Conservation (phyloP, 2,329 filamentous ascomycete genomes). For the Aspergillus carbonarius region DNA sequence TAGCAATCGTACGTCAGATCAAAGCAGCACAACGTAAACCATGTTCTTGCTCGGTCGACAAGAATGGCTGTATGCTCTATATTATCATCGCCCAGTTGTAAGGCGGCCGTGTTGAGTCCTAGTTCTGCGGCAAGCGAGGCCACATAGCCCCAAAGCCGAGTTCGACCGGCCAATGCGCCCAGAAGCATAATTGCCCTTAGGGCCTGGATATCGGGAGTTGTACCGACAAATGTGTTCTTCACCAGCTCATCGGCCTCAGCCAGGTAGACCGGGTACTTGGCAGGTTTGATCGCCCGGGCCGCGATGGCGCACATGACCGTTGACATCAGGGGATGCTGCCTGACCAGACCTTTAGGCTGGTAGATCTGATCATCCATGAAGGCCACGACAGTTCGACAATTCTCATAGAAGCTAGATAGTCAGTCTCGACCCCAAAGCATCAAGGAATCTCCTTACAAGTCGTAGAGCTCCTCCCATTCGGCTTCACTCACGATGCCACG, state of each 20-base stretch:
- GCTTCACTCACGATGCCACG: background rate
- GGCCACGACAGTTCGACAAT: background rate
- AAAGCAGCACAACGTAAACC: constrained; percentile 7
- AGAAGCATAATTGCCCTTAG: constrained; percentile 2
- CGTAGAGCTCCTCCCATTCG: constrained; percentile 6
- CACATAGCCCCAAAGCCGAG: background rate
- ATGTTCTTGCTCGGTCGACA: background rate
- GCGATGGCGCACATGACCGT: background rate
- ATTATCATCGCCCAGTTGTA: background rate
- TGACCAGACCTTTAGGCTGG: background rate
- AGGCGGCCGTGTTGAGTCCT: background rate
- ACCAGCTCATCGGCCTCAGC: background rate
- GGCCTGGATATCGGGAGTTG: background rate
- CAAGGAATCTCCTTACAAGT: background rate
- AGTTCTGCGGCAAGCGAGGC: background rate
- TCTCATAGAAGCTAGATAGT: background rate
- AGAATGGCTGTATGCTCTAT: background rate
- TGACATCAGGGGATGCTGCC: background rate
- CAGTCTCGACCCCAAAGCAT: background rate
- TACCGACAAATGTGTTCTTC: background rate
- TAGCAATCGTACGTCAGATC: constrained; percentile 1
- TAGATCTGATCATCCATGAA: constrained; percentile 7
- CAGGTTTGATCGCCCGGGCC: background rate
- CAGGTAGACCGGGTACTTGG: background rate
- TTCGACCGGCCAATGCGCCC: background rate